These are phyloP conservation scores for Passalora sequoiae DNA, from an alignment of 2,329 filamentous ascomycete species.

Conservation along the genomic window DNA sequence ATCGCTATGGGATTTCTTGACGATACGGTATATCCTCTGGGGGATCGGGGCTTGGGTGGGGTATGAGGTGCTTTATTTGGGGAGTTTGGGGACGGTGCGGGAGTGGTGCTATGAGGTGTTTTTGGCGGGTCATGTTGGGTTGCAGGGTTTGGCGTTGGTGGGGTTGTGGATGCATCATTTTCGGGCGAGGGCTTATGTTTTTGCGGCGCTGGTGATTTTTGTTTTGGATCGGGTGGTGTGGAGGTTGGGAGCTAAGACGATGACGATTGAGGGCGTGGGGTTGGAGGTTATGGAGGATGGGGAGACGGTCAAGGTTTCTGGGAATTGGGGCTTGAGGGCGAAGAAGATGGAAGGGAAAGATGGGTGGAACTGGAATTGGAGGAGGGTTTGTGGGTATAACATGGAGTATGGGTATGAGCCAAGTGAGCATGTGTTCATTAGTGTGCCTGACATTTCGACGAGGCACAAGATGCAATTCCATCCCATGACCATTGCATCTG, in stretches of 20 bases:
- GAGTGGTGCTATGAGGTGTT: constrained; percentile 60
- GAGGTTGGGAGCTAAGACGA: constrained; percentile 50
- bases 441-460: constrained; percentile 51
- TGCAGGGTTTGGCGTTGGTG: constrained; percentile 52
- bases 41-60: constrained; percentile 53
- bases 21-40: constrained; percentile 48
- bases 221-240: constrained; percentile 54
- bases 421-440: constrained; percentile 60
- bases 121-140: constrained; percentile 52
- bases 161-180: constrained; percentile 58
- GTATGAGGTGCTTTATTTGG: constrained; percentile 60
- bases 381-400: constrained; percentile 26
- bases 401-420: constrained; percentile 50
- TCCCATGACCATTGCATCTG: constrained; percentile 62
- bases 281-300: constrained; percentile 53
- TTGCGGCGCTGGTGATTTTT: constrained; percentile 52
- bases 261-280: constrained; percentile 45
- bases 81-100: constrained; percentile 56
- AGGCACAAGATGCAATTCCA: constrained; percentile 56
- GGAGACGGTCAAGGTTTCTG: constrained; percentile 50
- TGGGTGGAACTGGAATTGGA: too few species aligned
- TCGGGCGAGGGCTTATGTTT: constrained; percentile 50
- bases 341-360: not conserved
- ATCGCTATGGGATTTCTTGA: constrained; percentile 48
- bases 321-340: constrained; percentile 38